Evolutionary conservation across 2,329 filamentous ascomycete species (phyloP).

Genomic region (Fusarium subtropicale): DNA sequence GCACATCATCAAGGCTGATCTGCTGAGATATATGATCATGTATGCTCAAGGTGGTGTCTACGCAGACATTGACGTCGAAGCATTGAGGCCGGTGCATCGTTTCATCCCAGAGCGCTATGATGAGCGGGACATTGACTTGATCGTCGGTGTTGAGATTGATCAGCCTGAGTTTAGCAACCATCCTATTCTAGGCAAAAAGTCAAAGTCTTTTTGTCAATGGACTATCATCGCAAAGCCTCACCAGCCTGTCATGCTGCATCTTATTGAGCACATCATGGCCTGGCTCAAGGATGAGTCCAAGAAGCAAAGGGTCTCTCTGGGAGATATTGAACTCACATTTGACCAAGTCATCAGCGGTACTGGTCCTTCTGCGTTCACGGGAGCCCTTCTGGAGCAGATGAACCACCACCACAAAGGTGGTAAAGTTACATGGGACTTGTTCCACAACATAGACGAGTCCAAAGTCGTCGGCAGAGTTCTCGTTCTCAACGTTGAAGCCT

Average conservation of each 20-base stretch:
- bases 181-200: constrained; percentile 74
- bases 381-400: constrained; percentile 74
- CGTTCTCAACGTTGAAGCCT: constrained; percentile 77
- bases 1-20: constrained; percentile 73
- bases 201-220: constrained; percentile 79
- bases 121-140: constrained; percentile 74
- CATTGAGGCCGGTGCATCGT: constrained; percentile 50
- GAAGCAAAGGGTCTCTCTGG: constrained; percentile 68
- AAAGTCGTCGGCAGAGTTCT: constrained; percentile 73
- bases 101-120: constrained; percentile 65
- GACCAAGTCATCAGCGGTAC: constrained; percentile 80
- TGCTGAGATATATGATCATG: constrained; percentile 77
- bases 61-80: constrained; percentile 60
- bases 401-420: constrained; percentile 55
- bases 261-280: constrained; percentile 75
- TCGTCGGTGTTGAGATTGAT: constrained; percentile 78
- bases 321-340: constrained; percentile 74
- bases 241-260: constrained; percentile 73
- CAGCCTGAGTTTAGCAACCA: constrained; percentile 73
- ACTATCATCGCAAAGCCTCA: constrained; percentile 77
- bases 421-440: constrained; percentile 69
- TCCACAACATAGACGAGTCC: constrained; percentile 74
- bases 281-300: constrained; percentile 72
- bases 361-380: constrained; percentile 76
- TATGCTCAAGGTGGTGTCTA: constrained; percentile 83